Evolutionary conservation across 2,329 filamentous ascomycete genomes (phyloP).

Genomic region (Ophiosphaerella korrae): DNA sequence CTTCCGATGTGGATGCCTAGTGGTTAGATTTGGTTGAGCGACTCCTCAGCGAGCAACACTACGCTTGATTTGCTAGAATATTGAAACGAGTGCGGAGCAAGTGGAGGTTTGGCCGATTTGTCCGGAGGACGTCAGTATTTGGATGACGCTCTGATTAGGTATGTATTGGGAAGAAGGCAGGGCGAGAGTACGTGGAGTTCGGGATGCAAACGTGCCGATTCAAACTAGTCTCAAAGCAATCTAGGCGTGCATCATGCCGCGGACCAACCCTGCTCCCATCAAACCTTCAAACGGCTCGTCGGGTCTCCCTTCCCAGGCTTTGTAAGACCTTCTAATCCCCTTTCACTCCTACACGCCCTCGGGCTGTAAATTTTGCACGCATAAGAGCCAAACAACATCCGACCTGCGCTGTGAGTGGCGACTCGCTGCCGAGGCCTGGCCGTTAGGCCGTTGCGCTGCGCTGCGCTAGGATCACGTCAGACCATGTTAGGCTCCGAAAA

Average conservation of each 20-base stretch:
- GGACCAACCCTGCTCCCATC: not conserved
- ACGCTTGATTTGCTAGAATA: too few species aligned
- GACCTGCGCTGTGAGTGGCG: not conserved
- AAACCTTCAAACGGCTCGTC: not conserved
- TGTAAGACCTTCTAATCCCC: too few species aligned
- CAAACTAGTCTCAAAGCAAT: not conserved
- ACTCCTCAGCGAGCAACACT: too few species aligned
- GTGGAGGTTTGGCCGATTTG: not conserved
- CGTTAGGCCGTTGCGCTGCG: conserved; percentile 5
- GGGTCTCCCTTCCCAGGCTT: not conserved
- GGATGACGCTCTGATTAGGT: not conserved
- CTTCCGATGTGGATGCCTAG: not conserved
- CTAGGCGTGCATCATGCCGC: not conserved
- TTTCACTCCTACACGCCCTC: not conserved
- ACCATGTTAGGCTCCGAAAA: not conserved
- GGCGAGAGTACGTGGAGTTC: not conserved
- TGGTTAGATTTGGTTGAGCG: too few species aligned
- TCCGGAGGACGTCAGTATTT: not conserved
- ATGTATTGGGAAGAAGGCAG: not conserved
- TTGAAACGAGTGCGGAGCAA: too few species aligned
- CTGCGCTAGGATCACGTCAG: conserved; percentile 7
- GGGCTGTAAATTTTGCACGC: not conserved
- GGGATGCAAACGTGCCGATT: not conserved
- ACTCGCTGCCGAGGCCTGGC: not conserved
- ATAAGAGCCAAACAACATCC: too few species aligned